Evolutionary conservation across 2,329 filamentous ascomycete species (phyloP).

Genomic region (Cercospora sojina): DNA sequence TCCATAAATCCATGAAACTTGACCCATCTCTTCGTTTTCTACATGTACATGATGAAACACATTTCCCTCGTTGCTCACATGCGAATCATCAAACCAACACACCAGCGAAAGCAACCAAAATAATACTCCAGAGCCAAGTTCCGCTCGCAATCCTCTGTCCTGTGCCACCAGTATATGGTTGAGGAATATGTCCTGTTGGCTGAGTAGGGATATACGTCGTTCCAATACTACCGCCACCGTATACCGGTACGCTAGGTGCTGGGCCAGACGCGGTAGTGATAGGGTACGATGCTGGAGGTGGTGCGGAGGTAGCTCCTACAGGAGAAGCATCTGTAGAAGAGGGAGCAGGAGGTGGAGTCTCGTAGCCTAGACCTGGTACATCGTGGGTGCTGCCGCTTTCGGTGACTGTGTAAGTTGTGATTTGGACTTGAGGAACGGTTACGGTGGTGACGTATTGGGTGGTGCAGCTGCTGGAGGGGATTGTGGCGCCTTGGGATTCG

Average conservation of each 20-base stretch:
- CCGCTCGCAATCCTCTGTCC: neutral
- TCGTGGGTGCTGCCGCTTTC: conserved; percentile 17
- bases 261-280: conserved; percentile 15
- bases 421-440: conserved; percentile 45
- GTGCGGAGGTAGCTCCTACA: conserved; percentile 1
- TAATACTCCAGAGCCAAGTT: neutral
- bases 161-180: conserved; percentile 14
- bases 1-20: neutral
- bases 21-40: neutral
- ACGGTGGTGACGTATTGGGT: conserved; percentile 42
- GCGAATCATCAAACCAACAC: neutral
- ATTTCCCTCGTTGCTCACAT: neutral
- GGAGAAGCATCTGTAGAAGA: conserved; percentile 5
- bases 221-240: conserved; percentile 6
- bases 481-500: conserved; percentile 35
- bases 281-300: conserved; percentile 19
- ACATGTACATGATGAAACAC: neutral
- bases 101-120: neutral
- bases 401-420: conserved; percentile 27
- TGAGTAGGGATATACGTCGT: conserved; percentile 15
- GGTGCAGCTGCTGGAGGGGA: conserved; percentile 35
- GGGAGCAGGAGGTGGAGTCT: conserved; percentile 15
- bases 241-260: neutral
- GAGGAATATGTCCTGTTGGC: conserved; percentile 1
- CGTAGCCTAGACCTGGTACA: conserved; percentile 25